Conservation (phyloP, 192 early-diverging fungal species). For the Dissophora globulifera region DNA sequence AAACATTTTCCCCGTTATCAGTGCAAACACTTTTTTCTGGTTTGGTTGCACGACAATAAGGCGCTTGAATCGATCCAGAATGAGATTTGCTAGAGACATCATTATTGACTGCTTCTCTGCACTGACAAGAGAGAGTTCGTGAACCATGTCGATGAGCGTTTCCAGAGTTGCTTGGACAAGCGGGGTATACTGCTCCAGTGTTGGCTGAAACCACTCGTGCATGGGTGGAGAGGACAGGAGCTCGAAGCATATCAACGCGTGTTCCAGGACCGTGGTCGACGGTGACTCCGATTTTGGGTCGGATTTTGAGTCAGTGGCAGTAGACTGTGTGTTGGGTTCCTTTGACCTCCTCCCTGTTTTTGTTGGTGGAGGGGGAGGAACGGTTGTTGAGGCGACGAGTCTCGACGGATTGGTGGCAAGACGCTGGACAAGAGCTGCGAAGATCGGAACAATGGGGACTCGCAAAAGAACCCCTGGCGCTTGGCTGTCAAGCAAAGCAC, state of each 20-base stretch:
- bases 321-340: neutral
- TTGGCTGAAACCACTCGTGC: slow-evolving; percentile 51
- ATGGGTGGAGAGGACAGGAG: slow-evolving; percentile 24
- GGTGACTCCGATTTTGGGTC: neutral
- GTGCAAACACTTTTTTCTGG: slow-evolving; percentile 44
- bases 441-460: slow-evolving; percentile 34
- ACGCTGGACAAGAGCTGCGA: slow-evolving; percentile 26
- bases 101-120: neutral
- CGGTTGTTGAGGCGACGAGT: neutral
- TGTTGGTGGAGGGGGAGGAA: neutral
- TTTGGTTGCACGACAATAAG: slow-evolving; percentile 42
- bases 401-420: neutral
- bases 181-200: slow-evolving; percentile 52
- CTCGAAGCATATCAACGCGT: slow-evolving; percentile 20
- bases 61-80: slow-evolving; percentile 34
- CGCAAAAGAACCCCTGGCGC: slow-evolving; percentile 33
- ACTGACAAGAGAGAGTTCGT: neutral
- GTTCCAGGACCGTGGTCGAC: slow-evolving; percentile 7
- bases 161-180: slow-evolving; percentile 39
- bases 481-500: neutral
- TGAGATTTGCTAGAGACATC: slow-evolving; percentile 14
- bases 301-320: neutral
- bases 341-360: slow-evolving; percentile 14
- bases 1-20: slow-evolving; percentile 39
- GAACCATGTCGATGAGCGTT: slow-evolving; percentile 20